phyloP scores from a whole-genome alignment of 2,329 filamentous ascomycete genomes.

The Pseudocercospora cruenta region DNA sequence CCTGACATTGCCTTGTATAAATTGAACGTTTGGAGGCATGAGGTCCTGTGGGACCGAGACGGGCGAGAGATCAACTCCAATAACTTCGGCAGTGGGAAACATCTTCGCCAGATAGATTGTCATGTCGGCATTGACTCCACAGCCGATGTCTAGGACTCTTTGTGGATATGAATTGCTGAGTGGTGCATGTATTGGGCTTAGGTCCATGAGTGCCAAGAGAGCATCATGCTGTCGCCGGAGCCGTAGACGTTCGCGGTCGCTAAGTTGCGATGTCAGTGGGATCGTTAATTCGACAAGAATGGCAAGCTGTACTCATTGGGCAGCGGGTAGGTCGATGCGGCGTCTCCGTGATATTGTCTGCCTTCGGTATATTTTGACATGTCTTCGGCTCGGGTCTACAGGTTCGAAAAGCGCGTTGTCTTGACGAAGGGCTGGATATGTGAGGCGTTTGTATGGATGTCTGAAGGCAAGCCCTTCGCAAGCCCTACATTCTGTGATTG shows the following conservation, averaged over 20 bases:
- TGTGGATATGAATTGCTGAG: background rate
- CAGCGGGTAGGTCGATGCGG: slow-evolving; percentile 27
- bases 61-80: slow-evolving; percentile 17
- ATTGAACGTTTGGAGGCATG: slow-evolving; percentile 12
- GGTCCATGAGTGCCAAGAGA: slow-evolving; percentile 12
- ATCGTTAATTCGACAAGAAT: no score
- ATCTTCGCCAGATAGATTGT: slow-evolving; percentile 26
- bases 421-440: no score
- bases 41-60: background rate
- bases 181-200: slow-evolving; percentile 12
- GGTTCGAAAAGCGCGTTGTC: no score
- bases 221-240: slow-evolving; percentile 19
- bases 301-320: slow-evolving; percentile 43
- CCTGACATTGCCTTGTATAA: slow-evolving; percentile 17
- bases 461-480: no score
- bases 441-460: no score
- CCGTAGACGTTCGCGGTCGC: slow-evolving; percentile 10
- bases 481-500: no score
- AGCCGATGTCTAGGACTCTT: slow-evolving; percentile 41
- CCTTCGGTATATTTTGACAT: no score
- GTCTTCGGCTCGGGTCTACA: no score
- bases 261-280: background rate
- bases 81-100: slow-evolving; percentile 16
- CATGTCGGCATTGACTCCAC: slow-evolving; percentile 43
- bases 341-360: slow-evolving; percentile 46